Base-by-base conservation (phyloP, 352 stramenopile species). In the Phytopythium oedochilum region DNA sequence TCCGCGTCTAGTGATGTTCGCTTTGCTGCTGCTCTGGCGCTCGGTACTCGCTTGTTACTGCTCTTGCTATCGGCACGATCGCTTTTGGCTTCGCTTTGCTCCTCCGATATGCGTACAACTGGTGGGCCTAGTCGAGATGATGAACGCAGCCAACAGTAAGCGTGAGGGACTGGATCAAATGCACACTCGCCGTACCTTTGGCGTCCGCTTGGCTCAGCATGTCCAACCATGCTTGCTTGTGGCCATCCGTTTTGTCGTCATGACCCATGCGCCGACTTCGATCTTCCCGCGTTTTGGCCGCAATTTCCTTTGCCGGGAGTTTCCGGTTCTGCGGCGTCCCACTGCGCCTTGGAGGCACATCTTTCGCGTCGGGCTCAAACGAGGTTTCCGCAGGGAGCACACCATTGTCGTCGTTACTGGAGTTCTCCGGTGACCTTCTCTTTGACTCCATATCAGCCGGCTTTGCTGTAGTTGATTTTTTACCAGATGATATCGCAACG, bases 301-400 rank as follows among this genome's bases (percentile, higher is more conserved):
- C 34, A 15, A 44, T 45, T n/a, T 55, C 49, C 36, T 55, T 55
- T 10, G 49, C 49, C 15, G 49, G 49, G 2, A 44, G 32, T 23
- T 45, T 55, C 3, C 49, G 31, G 17, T 44, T 12, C 9, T 45
- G 34, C 2, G 15, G 26, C 11, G 6, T 45, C 5, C 39, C 39
- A 45, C n/a, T 10, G 8, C 20, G 39, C 10, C 20, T 45, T 26
- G 39, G 20, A 0, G 20, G n/a, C 20, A 20, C 5, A 0, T 45
- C 39, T 20, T 45, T 45, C 1, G 39, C n/a, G 26, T 45, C 39
- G 12, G 39, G 39, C 10, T 45, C 20, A 26, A 7, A 45, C n/a
- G 39, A 45, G 3, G 26, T 20, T 11, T 45, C 39, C 17, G 39
- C 9, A n/a, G 26, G 14, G 9, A 43, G 10, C 0, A 25, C 38